These are phyloP conservation scores for Penstemon barbatus DNA, from an alignment of 257 asterid genomes.

Conservation along the genomic window DNA sequence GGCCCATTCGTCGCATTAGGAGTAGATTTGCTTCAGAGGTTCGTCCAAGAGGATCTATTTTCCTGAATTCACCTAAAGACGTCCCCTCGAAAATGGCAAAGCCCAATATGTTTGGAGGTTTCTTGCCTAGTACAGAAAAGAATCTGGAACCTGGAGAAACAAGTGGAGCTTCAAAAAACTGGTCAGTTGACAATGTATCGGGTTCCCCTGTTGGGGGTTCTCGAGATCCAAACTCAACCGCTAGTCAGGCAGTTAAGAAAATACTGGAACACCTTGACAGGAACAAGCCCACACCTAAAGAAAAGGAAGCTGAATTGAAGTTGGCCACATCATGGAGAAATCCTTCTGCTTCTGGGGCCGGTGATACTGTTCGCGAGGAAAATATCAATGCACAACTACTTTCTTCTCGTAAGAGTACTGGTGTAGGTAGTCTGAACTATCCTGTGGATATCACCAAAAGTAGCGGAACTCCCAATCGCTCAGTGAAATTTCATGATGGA, in stretches of 20 bases:
- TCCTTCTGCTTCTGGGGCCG: conserved; percentile 37
- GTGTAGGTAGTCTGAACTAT: conserved; percentile 26
- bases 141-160: conserved; percentile 51
- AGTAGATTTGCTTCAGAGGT: conserved; percentile 70
- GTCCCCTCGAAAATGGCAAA: conserved; percentile 35
- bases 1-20: conserved; percentile 74
- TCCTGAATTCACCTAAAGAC: conserved; percentile 46
- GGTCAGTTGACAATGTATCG: conserved; percentile 32
- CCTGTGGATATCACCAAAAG: conserved; percentile 32
- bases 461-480: conserved; percentile 33
- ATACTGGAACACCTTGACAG: conserved; percentile 68
- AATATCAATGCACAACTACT: conserved; percentile 38
- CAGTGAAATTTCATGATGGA: conserved; percentile 31
- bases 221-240: neutral
- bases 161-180: conserved; percentile 44
- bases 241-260: conserved; percentile 16
- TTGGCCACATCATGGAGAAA: conserved; percentile 57
- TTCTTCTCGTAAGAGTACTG: conserved; percentile 34
- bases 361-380: conserved; percentile 35
- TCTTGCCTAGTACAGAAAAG: conserved; percentile 42
- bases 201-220: conserved; percentile 26
- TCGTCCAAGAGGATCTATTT: conserved; percentile 51
- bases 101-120: conserved; percentile 42
- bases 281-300: conserved; percentile 68
- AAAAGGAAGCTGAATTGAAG: conserved; percentile 65